phyloP scores from a whole-genome alignment of 2,329 filamentous ascomycete species.

The Beauveria asiatica region DNA sequence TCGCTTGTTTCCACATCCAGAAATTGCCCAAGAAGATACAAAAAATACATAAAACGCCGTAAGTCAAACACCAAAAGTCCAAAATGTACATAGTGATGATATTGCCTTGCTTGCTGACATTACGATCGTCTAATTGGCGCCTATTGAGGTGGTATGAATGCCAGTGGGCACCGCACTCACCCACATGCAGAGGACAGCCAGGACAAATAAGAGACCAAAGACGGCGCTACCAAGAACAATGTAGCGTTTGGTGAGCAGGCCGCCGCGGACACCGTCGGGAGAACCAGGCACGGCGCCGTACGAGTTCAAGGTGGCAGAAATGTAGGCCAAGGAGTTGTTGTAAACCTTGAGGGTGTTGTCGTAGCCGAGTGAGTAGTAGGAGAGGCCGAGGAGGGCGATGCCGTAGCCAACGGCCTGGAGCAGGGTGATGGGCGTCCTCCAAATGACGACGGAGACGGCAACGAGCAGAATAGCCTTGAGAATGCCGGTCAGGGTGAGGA shows the following conservation, averaged over 20 bases:
- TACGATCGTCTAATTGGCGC: not conserved
- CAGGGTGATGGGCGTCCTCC: constrained; percentile 60
- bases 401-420: constrained; percentile 72
- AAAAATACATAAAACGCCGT: not conserved
- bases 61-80: not conserved
- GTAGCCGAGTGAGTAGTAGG: constrained; percentile 39
- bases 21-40: not conserved
- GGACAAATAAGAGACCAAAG: constrained; percentile 19
- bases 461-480: constrained; percentile 85
- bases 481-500: constrained; percentile 78
- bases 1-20: constrained; percentile 10
- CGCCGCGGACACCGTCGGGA: constrained; percentile 12
- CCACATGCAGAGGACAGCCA: constrained; percentile 12
- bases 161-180: constrained; percentile 2
- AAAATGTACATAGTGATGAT: constrained; percentile 1
- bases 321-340: constrained; percentile 18
- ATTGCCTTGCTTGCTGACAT: not conserved
- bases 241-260: constrained; percentile 11
- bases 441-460: constrained; percentile 65
- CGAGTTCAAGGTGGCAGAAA: constrained; percentile 16
- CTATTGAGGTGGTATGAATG: not conserved
- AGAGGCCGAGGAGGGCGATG: constrained; percentile 50
- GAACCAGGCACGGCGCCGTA: constrained; percentile 13
- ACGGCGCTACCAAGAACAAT: constrained; percentile 19
- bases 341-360: constrained; percentile 23